Evolutionary conservation across 2,329 filamentous ascomycete species (phyloP).

Genomic region (Penicillium expansum): DNA sequence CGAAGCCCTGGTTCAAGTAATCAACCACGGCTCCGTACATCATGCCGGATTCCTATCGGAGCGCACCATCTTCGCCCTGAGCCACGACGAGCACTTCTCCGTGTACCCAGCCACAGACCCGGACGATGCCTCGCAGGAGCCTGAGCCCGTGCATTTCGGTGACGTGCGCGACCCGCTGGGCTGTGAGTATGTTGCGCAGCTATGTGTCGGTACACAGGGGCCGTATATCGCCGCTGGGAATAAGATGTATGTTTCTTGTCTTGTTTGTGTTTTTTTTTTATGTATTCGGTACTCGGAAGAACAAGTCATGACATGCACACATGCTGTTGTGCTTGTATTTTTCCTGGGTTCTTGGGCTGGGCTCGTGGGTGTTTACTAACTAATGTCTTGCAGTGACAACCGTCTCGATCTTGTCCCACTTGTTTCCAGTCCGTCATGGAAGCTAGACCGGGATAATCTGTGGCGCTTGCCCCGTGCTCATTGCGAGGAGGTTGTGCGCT

Average conservation of each 20-base stretch:
- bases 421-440: constrained; percentile 35
- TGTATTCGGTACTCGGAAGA: background rate
- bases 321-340: background rate
- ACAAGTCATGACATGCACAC: background rate
- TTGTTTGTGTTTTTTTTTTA: background rate
- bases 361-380: background rate
- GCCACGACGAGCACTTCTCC: constrained; percentile 61
- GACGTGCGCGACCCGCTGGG: constrained; percentile 55
- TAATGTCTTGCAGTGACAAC: constrained; percentile 31
- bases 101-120: constrained; percentile 55
- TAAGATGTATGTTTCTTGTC: constrained; percentile 43
- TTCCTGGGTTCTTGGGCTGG: background rate
- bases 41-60: constrained; percentile 59
- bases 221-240: constrained; percentile 50
- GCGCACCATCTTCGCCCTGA: constrained; percentile 56
- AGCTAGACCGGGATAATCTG: constrained; percentile 39
- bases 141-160: constrained; percentile 51
- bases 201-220: constrained; percentile 46
- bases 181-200: constrained; percentile 60
- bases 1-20: constrained; percentile 60
- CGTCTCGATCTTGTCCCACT: constrained; percentile 46
- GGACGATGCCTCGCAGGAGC: constrained; percentile 47
- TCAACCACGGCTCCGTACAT: constrained; percentile 63
- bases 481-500: constrained; percentile 49
- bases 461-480: constrained; percentile 48